Conservation (phyloP, 306 rosid genomes). For the Fagus crenata region DNA sequence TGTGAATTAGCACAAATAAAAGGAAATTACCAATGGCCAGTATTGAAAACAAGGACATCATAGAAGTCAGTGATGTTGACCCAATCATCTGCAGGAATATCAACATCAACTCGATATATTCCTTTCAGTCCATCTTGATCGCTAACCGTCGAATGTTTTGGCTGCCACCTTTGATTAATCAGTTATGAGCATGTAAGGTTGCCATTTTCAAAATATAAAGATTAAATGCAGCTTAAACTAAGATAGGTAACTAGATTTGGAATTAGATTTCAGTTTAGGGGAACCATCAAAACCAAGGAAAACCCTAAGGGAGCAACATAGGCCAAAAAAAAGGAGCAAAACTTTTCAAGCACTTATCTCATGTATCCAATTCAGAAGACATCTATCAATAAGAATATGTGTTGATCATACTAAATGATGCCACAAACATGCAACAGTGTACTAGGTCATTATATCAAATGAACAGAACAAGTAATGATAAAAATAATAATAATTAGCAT, state of each 20-base stretch:
- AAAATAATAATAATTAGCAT: neutral
- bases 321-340: slow-evolving; percentile 7
- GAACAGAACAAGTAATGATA: neutral
- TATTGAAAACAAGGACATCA: slow-evolving; percentile 80
- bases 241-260: slow-evolving; percentile 1
- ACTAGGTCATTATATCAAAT: neutral
- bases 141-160: slow-evolving; percentile 43
- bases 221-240: slow-evolving; percentile 10
- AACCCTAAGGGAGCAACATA: neutral
- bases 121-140: slow-evolving; percentile 58
- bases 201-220: slow-evolving; percentile 25
- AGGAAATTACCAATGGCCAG: slow-evolving; percentile 81
- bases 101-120: slow-evolving; percentile 72
- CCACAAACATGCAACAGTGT: neutral
- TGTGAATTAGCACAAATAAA: slow-evolving; percentile 24
- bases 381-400: neutral
- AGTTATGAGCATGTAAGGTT: slow-evolving; percentile 57
- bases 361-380: neutral
- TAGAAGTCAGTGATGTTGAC: slow-evolving; percentile 64
- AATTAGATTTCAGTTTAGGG: slow-evolving; percentile 1
- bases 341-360: neutral
- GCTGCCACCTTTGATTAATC: slow-evolving; percentile 80
- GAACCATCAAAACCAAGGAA: slow-evolving; percentile 18
- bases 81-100: slow-evolving; percentile 91
- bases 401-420: neutral